Evolutionary conservation across 2,329 filamentous ascomycete species (phyloP), one percentile per base, ranked within the genome.

Genomic region (Curvularia eragrostidis): DNA sequence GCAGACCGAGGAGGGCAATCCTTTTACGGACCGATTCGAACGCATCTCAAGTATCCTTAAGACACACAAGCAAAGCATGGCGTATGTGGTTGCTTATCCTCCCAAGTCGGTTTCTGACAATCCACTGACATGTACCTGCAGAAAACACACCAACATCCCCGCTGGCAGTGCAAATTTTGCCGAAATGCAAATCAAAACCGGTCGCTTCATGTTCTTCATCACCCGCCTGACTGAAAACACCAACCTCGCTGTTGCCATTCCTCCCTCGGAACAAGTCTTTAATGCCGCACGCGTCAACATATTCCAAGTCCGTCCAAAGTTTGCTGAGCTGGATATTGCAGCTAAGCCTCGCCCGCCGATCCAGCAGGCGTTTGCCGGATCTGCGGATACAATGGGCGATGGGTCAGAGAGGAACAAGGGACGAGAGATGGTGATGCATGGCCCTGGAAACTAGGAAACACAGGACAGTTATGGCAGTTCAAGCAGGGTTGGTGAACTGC

Each of bases 151-250:
- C 1, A 89, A 90, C 48, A 90, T 90, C 24, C 89, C 90, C n/a
- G 88, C 90, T 52, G 91, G 90, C 63, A 88, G 89, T 4, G 91
- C 92, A 77, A 90, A 93, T 76, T 93, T 94, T 68, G 87, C 87
- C 46, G 84, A 91, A 68, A 89, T 94, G 81, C 89, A 93, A 76
- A 87, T 93, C 78, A 93, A 92, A 77, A 89, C 90, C 54, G 82
- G 86, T 43, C 85, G 85, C 58, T 98, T 98, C 81, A 96, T 92
- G 78, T 89, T 97, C 77, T 97, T 98, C 75, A 91, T 97, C 63
- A 91, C 93, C 63, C 91, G 96, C 66, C 93, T 99, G 66, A 99
- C 95, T 2, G 96, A 95, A 52, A 99, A 99, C 78, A 99, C 95
- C 2, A 98, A 98, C 72, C 89, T 99, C 59, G 91, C 96, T 71